Base-by-base conservation (phyloP, 148 eudicot species). In the Rhododendron simsii region DNA sequence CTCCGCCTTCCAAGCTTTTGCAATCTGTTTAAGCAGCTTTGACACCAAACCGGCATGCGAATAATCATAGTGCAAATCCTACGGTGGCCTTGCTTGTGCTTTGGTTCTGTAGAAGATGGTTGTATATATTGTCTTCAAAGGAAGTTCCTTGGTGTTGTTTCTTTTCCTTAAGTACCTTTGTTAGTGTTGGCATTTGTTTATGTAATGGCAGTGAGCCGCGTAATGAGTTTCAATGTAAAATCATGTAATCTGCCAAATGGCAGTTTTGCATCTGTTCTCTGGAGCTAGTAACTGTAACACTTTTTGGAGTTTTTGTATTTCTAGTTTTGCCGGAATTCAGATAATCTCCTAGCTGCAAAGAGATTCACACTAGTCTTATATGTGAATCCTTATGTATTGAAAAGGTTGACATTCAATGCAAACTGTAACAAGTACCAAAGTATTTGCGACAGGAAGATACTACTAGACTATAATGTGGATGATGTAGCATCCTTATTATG, bases 11-110 rank as follows among this genome's bases (percentile, higher is more conserved):
- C 92, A 91, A 84, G 92, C 92, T 48, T 92, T 92, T 50, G 91
- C 94, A 57, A 86, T 91, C 86, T 91, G 92, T 86, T 86, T 92
- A 84, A 92, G 92, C 87, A 92, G 91, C 84, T 92, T 91, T 78
- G 94, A 90, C 84, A 92, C 92, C 4, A 92, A 91, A 87, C 94
- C 92, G 44, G 92, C 87, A 21, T 92, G 92, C 51, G 94, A 92
- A 85, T 92, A 90, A 89, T 48, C 39, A 21, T 82, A n/a, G 41
- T 63, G 53, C 33, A 28, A 57, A 35, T 59, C 71, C 44, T 63
- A 37, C 12, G 21, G n/a, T 28, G 33, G 71, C 53, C 71, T 37
- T 30, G 26, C 26, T 84, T 14, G 37, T 20, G 33, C 15, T 55
- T 84, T 76, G 81, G 5, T 51, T 37, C 15, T 23, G 12, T 51